These are phyloP conservation scores for Xylaria multiplex DNA, from an alignment of 2,329 filamentous ascomycete species.

Conservation along the genomic window DNA sequence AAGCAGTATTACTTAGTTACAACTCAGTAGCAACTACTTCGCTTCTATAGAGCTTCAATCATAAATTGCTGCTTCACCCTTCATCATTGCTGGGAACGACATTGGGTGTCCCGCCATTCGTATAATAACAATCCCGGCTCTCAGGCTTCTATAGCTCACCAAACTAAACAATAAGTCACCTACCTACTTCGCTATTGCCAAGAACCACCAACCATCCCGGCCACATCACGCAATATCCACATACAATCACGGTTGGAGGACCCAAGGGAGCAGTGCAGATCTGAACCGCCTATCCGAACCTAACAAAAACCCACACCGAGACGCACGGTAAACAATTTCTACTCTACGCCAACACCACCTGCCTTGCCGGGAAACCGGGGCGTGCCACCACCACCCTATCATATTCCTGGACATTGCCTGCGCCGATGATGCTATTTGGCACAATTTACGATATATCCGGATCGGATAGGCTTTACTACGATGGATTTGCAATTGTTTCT, in stretches of 20 bases:
- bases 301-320: conserved; percentile 21
- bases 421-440: conserved; percentile 36
- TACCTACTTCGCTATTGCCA: conserved; percentile 32
- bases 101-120: not conserved
- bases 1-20: not conserved
- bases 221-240: conserved; percentile 36
- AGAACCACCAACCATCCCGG: conserved; percentile 17
- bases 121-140: not conserved
- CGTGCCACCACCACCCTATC: conserved; percentile 25
- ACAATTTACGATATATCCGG: conserved; percentile 17
- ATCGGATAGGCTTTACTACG: conserved; percentile 6
- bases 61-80: not conserved
- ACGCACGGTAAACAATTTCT: conserved; percentile 17
- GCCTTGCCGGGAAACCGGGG: conserved; percentile 34
- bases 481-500: conserved; percentile 26
- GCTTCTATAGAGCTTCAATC: not conserved
- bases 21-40: not conserved
- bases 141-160: conserved; percentile 1
- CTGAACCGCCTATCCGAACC: conserved; percentile 28
- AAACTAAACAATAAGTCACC: conserved; percentile 12
- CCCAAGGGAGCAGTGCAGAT: conserved; percentile 14
- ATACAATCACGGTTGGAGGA: conserved; percentile 13
- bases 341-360: conserved; percentile 29
- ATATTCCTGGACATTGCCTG: conserved; percentile 11
- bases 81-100: not conserved